These are phyloP conservation scores for Alnus rubra DNA, from an alignment of 306 rosid genomes.

Conservation along the genomic window DNA sequence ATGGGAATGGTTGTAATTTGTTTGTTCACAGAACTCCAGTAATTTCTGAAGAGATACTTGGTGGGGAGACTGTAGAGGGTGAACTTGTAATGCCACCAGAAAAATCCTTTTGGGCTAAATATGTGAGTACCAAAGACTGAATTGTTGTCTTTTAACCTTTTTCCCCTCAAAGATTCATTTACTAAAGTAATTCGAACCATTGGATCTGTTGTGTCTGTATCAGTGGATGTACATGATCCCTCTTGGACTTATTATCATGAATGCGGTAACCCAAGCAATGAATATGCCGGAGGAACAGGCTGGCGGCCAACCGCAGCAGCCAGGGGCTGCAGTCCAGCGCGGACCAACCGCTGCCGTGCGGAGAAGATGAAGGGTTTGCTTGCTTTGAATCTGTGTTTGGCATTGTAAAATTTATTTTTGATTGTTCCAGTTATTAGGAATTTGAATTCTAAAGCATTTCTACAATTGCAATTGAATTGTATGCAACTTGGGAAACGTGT, in stretches of 20 bases:
- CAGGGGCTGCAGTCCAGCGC: conserved; percentile 55
- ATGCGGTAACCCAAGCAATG: conserved; percentile 93
- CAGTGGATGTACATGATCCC: conserved; percentile 99
- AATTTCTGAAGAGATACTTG: conserved; percentile 75
- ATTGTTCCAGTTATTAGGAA: not conserved
- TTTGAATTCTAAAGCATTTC: not conserved
- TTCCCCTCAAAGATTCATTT: not conserved
- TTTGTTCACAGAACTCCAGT: conserved; percentile 63
- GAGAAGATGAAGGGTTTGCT: conserved; percentile 55
- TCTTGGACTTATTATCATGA: conserved; percentile 92
- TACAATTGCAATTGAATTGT: not conserved
- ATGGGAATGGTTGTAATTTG: conserved; percentile 24
- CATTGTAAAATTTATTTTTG: not conserved
- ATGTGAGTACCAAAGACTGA: conserved; percentile 57
- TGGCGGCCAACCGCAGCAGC: conserved; percentile 59
- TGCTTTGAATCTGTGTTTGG: not conserved
- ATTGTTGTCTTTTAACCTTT: conserved; percentile 5
- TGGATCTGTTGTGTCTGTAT: conserved; percentile 24
- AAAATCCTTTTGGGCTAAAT: conserved; percentile 92
- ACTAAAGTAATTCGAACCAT: not conserved
- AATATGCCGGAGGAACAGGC: conserved; percentile 88
- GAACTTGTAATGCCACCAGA: conserved; percentile 70
- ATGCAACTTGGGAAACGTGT: not conserved
- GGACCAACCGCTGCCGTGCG: conserved; percentile 68
- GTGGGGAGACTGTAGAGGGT: conserved; percentile 72